These are phyloP conservation scores for Patellaria atrata DNA, from an alignment of 495 filamentous ascomycete species.

Conservation along the genomic window DNA sequence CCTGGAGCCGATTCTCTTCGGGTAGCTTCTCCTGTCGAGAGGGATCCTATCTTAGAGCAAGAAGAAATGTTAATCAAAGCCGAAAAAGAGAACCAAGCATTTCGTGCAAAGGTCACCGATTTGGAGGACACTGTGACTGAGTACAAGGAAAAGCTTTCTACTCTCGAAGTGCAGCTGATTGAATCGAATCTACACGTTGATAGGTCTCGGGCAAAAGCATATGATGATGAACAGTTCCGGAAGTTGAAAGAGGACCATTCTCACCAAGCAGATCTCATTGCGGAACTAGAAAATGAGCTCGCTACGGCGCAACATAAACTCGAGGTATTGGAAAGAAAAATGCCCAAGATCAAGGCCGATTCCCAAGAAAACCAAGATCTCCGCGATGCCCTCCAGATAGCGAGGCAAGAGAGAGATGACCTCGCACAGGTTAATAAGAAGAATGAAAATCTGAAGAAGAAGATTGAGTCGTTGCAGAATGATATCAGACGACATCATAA, in stretches of 20 bases:
- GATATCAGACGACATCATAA: conserved; percentile 24
- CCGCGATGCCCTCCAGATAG: conserved; percentile 42
- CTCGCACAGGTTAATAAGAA: conserved; percentile 69
- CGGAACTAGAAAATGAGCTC: conserved; percentile 26
- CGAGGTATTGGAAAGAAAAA: conserved; percentile 48
- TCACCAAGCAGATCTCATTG: conserved; percentile 26
- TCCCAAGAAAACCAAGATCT: conserved; percentile 26
- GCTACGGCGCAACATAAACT: conserved; percentile 25
- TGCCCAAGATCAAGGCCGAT: conserved; percentile 36
- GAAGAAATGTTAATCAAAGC: conserved; percentile 21
- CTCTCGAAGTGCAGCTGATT: conserved; percentile 27
- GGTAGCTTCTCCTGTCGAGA: conserved; percentile 12
- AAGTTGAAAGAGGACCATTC: conserved; percentile 19
- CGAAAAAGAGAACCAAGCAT: conserved; percentile 12
- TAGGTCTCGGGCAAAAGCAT: conserved; percentile 10
- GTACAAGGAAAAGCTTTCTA: conserved; percentile 17
- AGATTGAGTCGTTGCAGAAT: conserved; percentile 49
- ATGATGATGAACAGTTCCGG: conserved; percentile 19
- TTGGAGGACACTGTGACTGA: conserved; percentile 19
- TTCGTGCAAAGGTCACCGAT: conserved; percentile 8
- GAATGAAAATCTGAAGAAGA: conserved; percentile 55
- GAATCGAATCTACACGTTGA: conserved; percentile 24
- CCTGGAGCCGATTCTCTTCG: conserved; percentile 11
- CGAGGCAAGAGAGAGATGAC: conserved; percentile 58
- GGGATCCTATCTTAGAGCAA: conserved; percentile 26